These are phyloP conservation scores for Infundibulicybe gibba DNA, from an alignment of 768 basidiomycete species.

Conservation along the genomic window DNA sequence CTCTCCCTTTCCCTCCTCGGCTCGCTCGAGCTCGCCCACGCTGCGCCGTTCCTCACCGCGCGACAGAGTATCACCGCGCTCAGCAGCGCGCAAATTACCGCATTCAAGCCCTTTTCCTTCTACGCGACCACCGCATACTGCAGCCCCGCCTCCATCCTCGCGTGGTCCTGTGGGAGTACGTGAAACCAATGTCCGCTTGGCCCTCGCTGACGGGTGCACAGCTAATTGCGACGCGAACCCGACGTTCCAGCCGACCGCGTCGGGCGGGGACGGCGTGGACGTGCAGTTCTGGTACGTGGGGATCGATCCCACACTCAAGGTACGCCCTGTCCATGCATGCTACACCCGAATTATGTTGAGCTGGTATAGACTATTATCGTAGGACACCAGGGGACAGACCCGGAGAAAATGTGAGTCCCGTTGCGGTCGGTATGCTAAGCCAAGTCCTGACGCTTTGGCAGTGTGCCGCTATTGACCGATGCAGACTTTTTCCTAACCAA, in stretches of 20 bases:
- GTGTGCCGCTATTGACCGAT: slow-evolving; percentile 36
- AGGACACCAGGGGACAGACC: slow-evolving; percentile 39
- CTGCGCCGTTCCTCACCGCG: too few species aligned
- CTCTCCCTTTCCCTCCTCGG: too few species aligned
- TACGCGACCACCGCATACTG: slow-evolving; percentile 46
- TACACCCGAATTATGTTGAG: slow-evolving; percentile 19
- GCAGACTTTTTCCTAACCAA: slow-evolving; percentile 26
- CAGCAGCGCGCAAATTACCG: slow-evolving; percentile 27
- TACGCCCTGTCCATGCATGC: slow-evolving; percentile 16
- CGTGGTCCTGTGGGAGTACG: slow-evolving; percentile 43
- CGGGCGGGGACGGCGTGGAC: slow-evolving; percentile 42
- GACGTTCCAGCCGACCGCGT: slow-evolving; percentile 37
- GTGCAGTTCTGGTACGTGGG: slow-evolving; percentile 37
- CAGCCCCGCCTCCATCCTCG: slow-evolving; percentile 26
- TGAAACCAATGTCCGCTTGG: slow-evolving; percentile 14
- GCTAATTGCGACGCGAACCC: slow-evolving; percentile 46
- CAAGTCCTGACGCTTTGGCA: slow-evolving; percentile 9
- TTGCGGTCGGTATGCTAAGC: neutral
- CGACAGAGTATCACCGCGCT: slow-evolving; percentile 25
- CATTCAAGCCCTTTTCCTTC: slow-evolving; percentile 35
- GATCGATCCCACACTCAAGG: slow-evolving; percentile 5
- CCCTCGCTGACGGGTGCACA: slow-evolving; percentile 8
- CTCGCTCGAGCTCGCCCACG: too few species aligned
- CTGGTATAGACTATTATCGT: slow-evolving; percentile 34
- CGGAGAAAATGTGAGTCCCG: slow-evolving; percentile 26